Base-by-base conservation (phyloP, 116 monocot genomes). In the Zostera marina region DNA sequence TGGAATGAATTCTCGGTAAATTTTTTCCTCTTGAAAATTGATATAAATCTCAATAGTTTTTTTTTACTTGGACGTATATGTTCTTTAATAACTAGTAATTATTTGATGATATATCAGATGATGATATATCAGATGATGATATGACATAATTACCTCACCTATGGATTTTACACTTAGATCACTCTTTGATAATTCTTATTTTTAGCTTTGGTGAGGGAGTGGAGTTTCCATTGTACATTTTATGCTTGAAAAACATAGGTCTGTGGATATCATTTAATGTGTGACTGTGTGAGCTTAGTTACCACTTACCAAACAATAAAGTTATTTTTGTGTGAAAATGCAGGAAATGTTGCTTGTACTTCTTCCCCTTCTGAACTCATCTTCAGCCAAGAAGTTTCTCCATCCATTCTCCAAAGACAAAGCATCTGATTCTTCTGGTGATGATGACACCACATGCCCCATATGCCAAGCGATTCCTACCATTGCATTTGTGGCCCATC, bases 1-100 rank as follows among this genome's bases (percentile, higher is more conserved):
- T 98, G 90, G 96, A 98, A 98, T 66, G 96, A 89, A 62, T 98
- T 98, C 73, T 98, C 96, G 71, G 90, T 98, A 83, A 83, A 54
- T 20, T 46, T 22, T 41, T 19, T 43, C 20, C 14, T 41, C n/a
- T 16, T 47, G 16, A 32, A 32, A 32, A 32, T 32, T 39, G 11
- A 55, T 3, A 13, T 23, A 12, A 3, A 23, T 24, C 54, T 23
- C 11, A 23, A 11, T 12, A 23, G 24, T 22, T 23, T 23, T 20
- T 54, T 54, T 12, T 12, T 22, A 54, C 3, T 3, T 12, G 54
- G 13, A 0, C 11, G 13, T 4, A 46, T 46, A 46, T 46, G 45
- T 5, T 5, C 13, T 46, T 13, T 46, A 5, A 7, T 46, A 12
- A 11, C n/a, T 7, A n/a, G 14, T 13, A 46, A 46, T 46, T 46